phyloP scores from a whole-genome alignment of 352 stramenopile species.

The Phytophthora litchii region DNA sequence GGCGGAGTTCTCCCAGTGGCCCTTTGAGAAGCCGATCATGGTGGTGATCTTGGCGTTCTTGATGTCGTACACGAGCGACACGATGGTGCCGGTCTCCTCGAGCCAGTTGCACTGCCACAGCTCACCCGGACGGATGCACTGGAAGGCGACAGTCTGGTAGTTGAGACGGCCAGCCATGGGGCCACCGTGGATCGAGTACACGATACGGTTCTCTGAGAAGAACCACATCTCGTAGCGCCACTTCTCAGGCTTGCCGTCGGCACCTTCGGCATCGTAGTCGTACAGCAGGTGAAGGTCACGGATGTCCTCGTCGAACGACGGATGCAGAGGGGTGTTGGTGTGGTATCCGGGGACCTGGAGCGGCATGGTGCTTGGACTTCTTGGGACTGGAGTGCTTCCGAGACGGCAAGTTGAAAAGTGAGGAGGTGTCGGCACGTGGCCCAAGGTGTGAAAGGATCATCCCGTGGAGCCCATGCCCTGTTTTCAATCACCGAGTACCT shows the following conservation, averaged over 20 bases:
- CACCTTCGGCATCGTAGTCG: conserved; percentile 53
- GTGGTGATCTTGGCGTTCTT: conserved; percentile 55
- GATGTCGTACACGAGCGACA: conserved; percentile 61
- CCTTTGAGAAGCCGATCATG: conserved; percentile 62
- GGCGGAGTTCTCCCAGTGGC: conserved; percentile 56
- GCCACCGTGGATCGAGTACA: conserved; percentile 64
- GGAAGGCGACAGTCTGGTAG: conserved; percentile 63
- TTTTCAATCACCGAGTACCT: conserved; percentile 25
- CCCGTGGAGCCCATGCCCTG: conserved; percentile 1
- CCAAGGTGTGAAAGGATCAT: conserved; percentile 1
- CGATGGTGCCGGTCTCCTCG: conserved; percentile 61
- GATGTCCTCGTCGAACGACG: conserved; percentile 64
- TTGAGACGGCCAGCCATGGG: conserved; percentile 61
- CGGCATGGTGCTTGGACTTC: conserved; percentile 35
- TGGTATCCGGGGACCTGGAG: conserved; percentile 53
- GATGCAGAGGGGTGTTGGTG: conserved; percentile 58
- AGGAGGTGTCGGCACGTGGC: conserved; percentile 25
- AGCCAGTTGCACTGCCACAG: conserved; percentile 71
- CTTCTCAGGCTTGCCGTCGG: conserved; percentile 52
- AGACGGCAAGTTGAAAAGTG: conserved; percentile 39
- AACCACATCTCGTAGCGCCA: conserved; percentile 74
- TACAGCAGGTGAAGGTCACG: conserved; percentile 59
- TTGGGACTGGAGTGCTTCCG: conserved; percentile 25
- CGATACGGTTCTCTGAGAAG: conserved; percentile 58
- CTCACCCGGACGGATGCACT: conserved; percentile 63